Base-by-base conservation (phyloP, 148 eudicot genomes). In the Arctostaphylos glauca region DNA sequence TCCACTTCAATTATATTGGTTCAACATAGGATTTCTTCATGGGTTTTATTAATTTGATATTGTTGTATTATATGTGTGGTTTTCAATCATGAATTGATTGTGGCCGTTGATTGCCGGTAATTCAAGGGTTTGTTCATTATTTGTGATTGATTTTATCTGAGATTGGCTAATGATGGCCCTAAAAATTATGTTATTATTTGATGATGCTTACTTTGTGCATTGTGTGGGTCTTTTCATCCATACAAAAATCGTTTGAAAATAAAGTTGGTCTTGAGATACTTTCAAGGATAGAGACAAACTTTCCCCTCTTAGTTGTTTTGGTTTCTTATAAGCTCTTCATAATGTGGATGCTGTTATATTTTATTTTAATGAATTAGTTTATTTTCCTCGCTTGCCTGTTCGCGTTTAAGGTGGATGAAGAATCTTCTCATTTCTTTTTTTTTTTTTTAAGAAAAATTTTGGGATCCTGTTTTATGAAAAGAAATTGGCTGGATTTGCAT, bases 151-250 rank as follows among this genome's bases (percentile, higher is more conserved):
- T 79, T 46, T 62, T 44, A 79, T 59, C 66, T 59, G 60, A 10
- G 52, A 60, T 60, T 79, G 53, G 52, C 58, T 21, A 48, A 75
- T 78, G 2, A 47, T 79, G 31, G 78, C 9, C 66, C 71, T 44
- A 7, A 31, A 46, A 46, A 0, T 19, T 41, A 0, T 21, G 41
- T 47, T 62, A 9, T 62, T 79, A 59, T 15, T 15, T 19, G 55
- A 49, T 49, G 78, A 71, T 47, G 76, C 56, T 8, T 74, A 23
- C 23, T 74, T 74, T 50, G 52, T 46, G 23, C 25, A 46, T 70
- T 15, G 9, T 4, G 18, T 16, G 21, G n/a, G 12, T 72, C 12
- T 43, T 46, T 72, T 5, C 48, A 16, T 19, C 52, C 9, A 4
- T 6, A 44, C 50, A 46, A 44, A 44, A 15, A 49, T 4, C 5